These are phyloP conservation scores for Biscogniauxia mediterranea DNA, from an alignment of 2,329 filamentous ascomycete genomes.

Conservation along the genomic window DNA sequence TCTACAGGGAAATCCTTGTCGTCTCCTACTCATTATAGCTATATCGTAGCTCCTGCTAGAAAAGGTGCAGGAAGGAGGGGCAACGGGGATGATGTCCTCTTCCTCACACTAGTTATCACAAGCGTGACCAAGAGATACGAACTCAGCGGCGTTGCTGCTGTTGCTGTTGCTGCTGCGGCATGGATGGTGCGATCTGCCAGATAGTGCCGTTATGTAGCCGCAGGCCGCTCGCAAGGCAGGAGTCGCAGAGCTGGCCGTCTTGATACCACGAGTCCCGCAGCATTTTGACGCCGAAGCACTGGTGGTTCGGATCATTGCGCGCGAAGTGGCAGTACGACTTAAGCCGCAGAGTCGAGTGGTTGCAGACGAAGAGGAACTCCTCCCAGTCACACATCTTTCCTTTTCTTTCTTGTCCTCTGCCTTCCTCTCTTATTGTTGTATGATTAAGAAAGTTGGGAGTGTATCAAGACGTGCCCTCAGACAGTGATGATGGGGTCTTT, in stretches of 20 bases:
- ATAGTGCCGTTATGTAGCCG: constrained; percentile 26
- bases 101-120: background rate
- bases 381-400: constrained; percentile 68
- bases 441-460: background rate
- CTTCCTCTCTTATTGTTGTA: background rate
- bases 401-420: background rate
- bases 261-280: constrained; percentile 61
- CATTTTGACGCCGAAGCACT: constrained; percentile 66
- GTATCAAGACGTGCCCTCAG: background rate
- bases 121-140: background rate
- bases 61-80: too few species aligned
- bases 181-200: constrained; percentile 11
- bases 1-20: too few species aligned
- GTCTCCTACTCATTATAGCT: too few species aligned
- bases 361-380: constrained; percentile 65
- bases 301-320: constrained; percentile 68
- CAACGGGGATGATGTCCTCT: background rate
- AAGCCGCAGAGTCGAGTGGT: constrained; percentile 57
- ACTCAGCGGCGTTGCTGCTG: background rate
- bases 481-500: background rate
- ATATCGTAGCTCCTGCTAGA: too few species aligned
- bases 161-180: background rate
- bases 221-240: constrained; percentile 37
- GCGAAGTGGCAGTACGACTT: constrained; percentile 73
- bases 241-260: constrained; percentile 47